Base-by-base conservation (phyloP, 257 asterid genomes). In the Solanum medicagineum region DNA sequence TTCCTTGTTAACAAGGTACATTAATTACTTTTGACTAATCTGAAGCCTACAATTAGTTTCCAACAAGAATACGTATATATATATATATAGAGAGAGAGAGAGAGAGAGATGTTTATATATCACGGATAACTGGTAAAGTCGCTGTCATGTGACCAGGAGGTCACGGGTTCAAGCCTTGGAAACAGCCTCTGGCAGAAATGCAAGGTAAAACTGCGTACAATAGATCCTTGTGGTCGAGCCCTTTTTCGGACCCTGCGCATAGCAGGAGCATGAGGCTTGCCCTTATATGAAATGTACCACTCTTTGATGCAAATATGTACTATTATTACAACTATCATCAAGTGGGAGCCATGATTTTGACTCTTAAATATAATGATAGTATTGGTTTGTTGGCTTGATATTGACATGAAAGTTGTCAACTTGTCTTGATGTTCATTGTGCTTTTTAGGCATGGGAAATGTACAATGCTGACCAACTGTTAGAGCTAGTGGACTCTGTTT, bases 1-100 rank as follows among this genome's bases (percentile, higher is more conserved):
- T 94, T 91, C 84, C 93, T 95, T 6, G 97, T 94, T 7, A 90
- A 91, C 80, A 92, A 91, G 98, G 98, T 93, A 90, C 73, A 26
- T 65, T 26, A 26, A 75, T 49, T 20, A 36, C 63, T 59, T 77
- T 73, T 49, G 45, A 74, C 44, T 56, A 44, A 11, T 42, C 7
- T 36, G 45, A 49, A 26, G 51, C 20, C 59, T 74, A n/a, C 24
- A 40, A 57, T 29, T 29, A 49, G 53, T 42, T 40, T 40, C 53
- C 71, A 70, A 26, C 86, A 16, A n/a, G 49, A 12, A n/a, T 7
- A 22, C 59, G 40, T 5, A 56, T 8, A 15, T 24, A 51, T 45
- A 66, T 56, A 9, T 29, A 29, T 2, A 32, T 3, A 32, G 36
- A 32, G 36, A 32, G 2, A 29, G 2, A 29, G 32, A 32, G 36